These are phyloP conservation scores for Saccharomyces hybrid DNA, from an alignment of 1,139 yeast species.

Conservation along the genomic window DNA sequence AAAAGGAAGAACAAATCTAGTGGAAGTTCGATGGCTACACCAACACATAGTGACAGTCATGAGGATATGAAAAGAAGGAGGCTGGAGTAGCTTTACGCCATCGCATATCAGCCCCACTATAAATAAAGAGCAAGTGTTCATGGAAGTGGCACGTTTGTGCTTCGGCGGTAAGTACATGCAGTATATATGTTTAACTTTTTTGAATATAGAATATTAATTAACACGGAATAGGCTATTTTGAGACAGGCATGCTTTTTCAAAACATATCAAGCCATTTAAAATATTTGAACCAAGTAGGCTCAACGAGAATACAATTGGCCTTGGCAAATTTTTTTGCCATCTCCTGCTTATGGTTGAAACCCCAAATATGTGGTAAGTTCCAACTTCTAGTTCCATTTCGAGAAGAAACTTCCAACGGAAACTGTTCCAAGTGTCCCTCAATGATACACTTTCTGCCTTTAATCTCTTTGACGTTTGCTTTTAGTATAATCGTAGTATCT, in stretches of 20 bases:
- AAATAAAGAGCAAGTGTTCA: neutral
- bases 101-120: neutral
- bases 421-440: conserved; percentile 51
- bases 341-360: neutral
- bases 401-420: conserved; percentile 26
- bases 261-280: conserved; percentile 47
- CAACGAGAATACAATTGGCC: conserved; percentile 59
- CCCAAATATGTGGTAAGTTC: neutral
- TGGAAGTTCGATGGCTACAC: conserved; percentile 32
- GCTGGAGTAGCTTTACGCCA: conserved; percentile 17
- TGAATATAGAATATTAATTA: conserved; percentile 22
- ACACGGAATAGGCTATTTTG: conserved; percentile 27
- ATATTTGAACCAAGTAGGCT: conserved; percentile 74
- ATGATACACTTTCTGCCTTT: conserved; percentile 80
- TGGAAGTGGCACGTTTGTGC: neutral
- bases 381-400: conserved; percentile 5
- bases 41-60: conserved; percentile 25
- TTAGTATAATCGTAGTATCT: conserved; percentile 54
- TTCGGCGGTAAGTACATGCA: neutral
- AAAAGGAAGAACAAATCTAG: conserved; percentile 28
- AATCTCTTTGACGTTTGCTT: conserved; percentile 56
- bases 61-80: conserved; percentile 31
- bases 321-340: conserved; percentile 37
- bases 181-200: neutral
- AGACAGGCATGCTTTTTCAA: conserved; percentile 22